phyloP scores from a whole-genome alignment of 2,329 filamentous ascomycete species.

The Acephala macrosclerotiorum region DNA sequence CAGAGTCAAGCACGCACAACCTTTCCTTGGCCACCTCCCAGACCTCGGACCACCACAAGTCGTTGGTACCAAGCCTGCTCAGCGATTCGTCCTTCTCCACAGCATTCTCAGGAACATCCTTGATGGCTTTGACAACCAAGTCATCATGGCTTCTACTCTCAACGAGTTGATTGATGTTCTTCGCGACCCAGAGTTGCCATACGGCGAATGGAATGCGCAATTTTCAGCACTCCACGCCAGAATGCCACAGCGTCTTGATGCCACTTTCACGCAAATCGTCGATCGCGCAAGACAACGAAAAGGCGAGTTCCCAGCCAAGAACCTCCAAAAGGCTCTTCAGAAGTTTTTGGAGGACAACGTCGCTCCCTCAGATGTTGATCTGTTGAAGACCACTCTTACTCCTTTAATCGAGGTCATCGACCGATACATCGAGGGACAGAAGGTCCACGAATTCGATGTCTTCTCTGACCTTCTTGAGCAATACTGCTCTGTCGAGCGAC shows the following conservation, averaged over 20 bases:
- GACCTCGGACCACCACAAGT: conserved; percentile 86
- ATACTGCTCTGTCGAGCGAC: conserved; percentile 83
- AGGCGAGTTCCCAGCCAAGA: conserved; percentile 90
- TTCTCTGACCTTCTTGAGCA: conserved; percentile 81
- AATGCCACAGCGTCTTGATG: conserved; percentile 93
- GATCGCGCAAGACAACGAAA: conserved; percentile 81
- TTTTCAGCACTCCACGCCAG: conserved; percentile 96
- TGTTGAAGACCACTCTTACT: conserved; percentile 75
- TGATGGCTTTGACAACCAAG: conserved; percentile 93
- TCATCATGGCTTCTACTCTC: conserved; percentile 88
- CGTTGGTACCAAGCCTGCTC: conserved; percentile 88
- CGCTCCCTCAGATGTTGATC: conserved; percentile 72
- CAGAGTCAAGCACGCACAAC: conserved; percentile 94
- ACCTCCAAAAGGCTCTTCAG: conserved; percentile 80
- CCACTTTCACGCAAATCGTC: conserved; percentile 82
- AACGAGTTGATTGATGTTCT: conserved; percentile 91
- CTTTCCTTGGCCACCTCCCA: conserved; percentile 90
- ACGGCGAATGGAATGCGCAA: conserved; percentile 95
- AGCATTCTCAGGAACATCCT: conserved; percentile 88
- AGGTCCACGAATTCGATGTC: conserved; percentile 85
- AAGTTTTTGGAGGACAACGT: conserved; percentile 92
- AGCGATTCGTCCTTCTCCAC: conserved; percentile 81
- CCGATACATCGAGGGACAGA: conserved; percentile 85
- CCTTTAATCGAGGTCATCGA: conserved; percentile 82
- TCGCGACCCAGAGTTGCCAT: conserved; percentile 88